phyloP scores from a whole-genome alignment of 2,329 filamentous ascomycete genomes.

The Phialocephala subalpina region DNA sequence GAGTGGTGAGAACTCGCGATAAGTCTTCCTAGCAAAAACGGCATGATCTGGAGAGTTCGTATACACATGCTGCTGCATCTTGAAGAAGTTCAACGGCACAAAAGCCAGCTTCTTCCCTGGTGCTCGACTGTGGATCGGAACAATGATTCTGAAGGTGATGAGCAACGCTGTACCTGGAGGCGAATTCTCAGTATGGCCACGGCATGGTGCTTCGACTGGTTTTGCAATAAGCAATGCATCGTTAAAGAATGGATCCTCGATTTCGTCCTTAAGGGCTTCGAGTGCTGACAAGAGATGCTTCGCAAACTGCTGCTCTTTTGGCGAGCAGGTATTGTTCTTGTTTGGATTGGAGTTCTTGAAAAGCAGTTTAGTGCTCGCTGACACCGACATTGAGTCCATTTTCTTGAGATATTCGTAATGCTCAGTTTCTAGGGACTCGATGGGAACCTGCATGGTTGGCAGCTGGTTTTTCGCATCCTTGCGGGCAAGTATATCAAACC shows the following conservation, averaged over 20 bases:
- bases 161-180: slow-evolving; percentile 48
- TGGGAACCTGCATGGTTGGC: slow-evolving; percentile 63
- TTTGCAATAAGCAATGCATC: slow-evolving; percentile 54
- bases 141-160: slow-evolving; percentile 66
- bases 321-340: slow-evolving; percentile 41
- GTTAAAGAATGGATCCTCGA: slow-evolving; percentile 55
- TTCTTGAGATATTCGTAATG: slow-evolving; percentile 60
- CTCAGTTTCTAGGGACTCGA: slow-evolving; percentile 60
- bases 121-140: slow-evolving; percentile 65
- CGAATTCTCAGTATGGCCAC: slow-evolving; percentile 35
- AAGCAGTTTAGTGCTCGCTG: slow-evolving; percentile 49
- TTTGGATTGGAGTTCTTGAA: slow-evolving; percentile 44
- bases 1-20: slow-evolving; percentile 65
- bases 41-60: slow-evolving; percentile 61
- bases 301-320: slow-evolving; percentile 54
- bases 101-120: slow-evolving; percentile 62
- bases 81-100: slow-evolving; percentile 70
- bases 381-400: slow-evolving; percentile 56
- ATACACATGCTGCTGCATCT: slow-evolving; percentile 69
- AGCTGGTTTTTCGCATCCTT: slow-evolving; percentile 62
- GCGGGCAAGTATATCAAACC: slow-evolving; percentile 46
- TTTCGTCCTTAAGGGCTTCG: slow-evolving; percentile 49
- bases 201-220: slow-evolving; percentile 53
- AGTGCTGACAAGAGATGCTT: slow-evolving; percentile 54
- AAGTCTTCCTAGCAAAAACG: slow-evolving; percentile 66